These are phyloP conservation scores for Penicillium brasilianum DNA, from an alignment of 2,329 filamentous ascomycete genomes.

Conservation along the genomic window DNA sequence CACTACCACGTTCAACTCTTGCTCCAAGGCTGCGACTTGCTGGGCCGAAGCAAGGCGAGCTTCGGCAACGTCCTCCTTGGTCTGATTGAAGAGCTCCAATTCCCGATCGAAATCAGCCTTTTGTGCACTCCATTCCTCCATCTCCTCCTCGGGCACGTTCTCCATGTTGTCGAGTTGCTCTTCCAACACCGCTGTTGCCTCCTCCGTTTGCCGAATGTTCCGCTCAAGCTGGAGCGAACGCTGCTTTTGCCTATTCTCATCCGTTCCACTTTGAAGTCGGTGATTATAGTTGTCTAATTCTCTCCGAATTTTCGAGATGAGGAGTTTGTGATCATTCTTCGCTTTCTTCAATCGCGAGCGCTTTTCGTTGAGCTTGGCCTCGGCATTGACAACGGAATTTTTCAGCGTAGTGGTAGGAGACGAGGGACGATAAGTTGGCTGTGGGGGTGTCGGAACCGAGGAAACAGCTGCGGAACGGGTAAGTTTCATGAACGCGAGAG, in stretches of 20 bases:
- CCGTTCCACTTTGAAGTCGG: slow-evolving; percentile 63
- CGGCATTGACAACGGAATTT: slow-evolving; percentile 67
- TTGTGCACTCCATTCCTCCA: slow-evolving; percentile 57
- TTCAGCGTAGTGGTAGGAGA: slow-evolving; percentile 69
- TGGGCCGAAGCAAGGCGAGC: slow-evolving; percentile 58
- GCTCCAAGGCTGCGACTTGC: slow-evolving; percentile 57
- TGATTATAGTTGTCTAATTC: slow-evolving; percentile 64
- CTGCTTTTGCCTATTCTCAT: slow-evolving; percentile 67
- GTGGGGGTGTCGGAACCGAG: slow-evolving; percentile 55
- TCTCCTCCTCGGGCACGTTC: slow-evolving; percentile 62
- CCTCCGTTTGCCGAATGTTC: slow-evolving; percentile 67
- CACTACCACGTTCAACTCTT: slow-evolving; percentile 57
- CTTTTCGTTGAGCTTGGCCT: slow-evolving; percentile 64
- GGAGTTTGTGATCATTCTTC: slow-evolving; percentile 65
- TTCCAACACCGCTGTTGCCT: slow-evolving; percentile 61
- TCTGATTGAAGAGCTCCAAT: slow-evolving; percentile 55
- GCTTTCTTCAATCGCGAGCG: slow-evolving; percentile 63
- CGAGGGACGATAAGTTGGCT: slow-evolving; percentile 65
- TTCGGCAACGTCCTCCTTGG: slow-evolving; percentile 57
- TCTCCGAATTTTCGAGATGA: slow-evolving; percentile 62
- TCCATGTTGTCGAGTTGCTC: slow-evolving; percentile 60
- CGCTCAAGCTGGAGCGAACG: slow-evolving; percentile 66
- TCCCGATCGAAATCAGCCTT: slow-evolving; percentile 62
- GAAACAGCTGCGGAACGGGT: slow-evolving; percentile 34
- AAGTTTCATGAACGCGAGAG: slow-evolving; percentile 9